Percentiles rank a stretch among this genome's conserved stretches.
Conservation (phyloP, 306 rosid genomes). For the Myrica gale region DNA sequence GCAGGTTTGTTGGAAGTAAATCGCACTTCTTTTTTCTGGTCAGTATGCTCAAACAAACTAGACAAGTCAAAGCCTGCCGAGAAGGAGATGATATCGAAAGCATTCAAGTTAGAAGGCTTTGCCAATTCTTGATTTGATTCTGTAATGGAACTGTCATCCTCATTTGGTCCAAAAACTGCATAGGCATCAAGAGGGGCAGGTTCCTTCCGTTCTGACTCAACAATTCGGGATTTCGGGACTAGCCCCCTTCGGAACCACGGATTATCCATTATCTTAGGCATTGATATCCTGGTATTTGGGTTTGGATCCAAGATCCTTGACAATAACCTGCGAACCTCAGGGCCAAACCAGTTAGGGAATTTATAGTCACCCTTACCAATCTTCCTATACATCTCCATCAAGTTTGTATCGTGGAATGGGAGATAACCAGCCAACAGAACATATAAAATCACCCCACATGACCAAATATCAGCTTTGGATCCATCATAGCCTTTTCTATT, state of each 20-base stretch:
- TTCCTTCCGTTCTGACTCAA: slow-evolving; percentile 31
- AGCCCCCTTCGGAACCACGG: slow-evolving; percentile 79
- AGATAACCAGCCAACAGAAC: slow-evolving; percentile 92
- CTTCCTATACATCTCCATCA: slow-evolving; percentile 91
- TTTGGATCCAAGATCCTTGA: slow-evolving; percentile 81
- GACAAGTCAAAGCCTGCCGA: slow-evolving; percentile 92
- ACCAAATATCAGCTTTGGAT: slow-evolving; percentile 91
- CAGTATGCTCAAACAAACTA: slow-evolving; percentile 70
- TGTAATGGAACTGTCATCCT: slow-evolving; percentile 30
- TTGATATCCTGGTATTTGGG: slow-evolving; percentile 70
- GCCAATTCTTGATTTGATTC: slow-evolving; percentile 49
- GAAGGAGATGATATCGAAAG: slow-evolving; percentile 87
- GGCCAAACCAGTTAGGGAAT: slow-evolving; percentile 86
- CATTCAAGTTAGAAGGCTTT: slow-evolving; percentile 67
- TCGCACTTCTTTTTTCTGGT: slow-evolving; percentile 58
- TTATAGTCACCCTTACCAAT: slow-evolving; percentile 71
- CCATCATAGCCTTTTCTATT: slow-evolving; percentile 90
- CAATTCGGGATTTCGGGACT: slow-evolving; percentile 27
- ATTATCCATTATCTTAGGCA: slow-evolving; percentile 58
- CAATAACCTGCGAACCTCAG: slow-evolving; percentile 63
- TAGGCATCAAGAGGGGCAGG: slow-evolving; percentile 42
- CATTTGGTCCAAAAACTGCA: slow-evolving; percentile 44
- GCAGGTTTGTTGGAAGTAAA: slow-evolving; percentile 70
- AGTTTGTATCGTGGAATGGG: slow-evolving; percentile 84
- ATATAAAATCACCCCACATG: slow-evolving; percentile 88